phyloP scores from a whole-genome alignment of 306 rosid genomes.

The Spatholobus suberectus region DNA sequence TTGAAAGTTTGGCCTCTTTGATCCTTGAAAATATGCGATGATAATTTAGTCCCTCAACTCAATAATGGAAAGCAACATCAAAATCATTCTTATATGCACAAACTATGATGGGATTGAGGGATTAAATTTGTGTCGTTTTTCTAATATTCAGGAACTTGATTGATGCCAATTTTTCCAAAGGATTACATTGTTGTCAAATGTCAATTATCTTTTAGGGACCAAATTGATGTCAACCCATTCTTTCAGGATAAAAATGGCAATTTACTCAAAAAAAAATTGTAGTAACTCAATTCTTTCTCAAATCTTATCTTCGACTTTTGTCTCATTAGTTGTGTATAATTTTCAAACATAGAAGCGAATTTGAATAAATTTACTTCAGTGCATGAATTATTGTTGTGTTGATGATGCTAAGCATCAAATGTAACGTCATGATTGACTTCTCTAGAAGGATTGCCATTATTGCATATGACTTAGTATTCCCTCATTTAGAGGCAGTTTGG shows the following conservation, averaged over 20 bases:
- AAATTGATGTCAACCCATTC: neutral
- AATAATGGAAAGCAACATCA: neutral
- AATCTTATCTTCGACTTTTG: constrained; percentile 2
- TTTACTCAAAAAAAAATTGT: neutral
- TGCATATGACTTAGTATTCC: neutral
- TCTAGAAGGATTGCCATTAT: neutral
- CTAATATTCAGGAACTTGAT: neutral
- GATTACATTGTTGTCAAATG: neutral
- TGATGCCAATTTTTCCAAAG: neutral
- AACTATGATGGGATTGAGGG: neutral
- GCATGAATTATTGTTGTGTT: constrained; percentile 8
- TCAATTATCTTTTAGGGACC: neutral
- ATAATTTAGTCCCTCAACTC: neutral
- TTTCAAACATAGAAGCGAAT: constrained; percentile 21
- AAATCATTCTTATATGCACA: neutral
- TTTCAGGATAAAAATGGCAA: neutral
- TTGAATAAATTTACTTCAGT: neutral
- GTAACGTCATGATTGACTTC: neutral
- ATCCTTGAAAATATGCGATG: neutral
- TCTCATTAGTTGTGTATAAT: neutral
- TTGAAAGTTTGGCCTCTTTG: neutral
- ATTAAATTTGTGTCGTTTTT: neutral
- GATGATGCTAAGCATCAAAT: constrained; percentile 9
- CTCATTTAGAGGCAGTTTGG: neutral
- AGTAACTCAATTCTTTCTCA: neutral